Percentiles rank a stretch among this genome's conserved stretches.
Evolutionary conservation across 1,139 yeast species (phyloP).

Genomic region (Kurtzmaniella natalensis): DNA sequence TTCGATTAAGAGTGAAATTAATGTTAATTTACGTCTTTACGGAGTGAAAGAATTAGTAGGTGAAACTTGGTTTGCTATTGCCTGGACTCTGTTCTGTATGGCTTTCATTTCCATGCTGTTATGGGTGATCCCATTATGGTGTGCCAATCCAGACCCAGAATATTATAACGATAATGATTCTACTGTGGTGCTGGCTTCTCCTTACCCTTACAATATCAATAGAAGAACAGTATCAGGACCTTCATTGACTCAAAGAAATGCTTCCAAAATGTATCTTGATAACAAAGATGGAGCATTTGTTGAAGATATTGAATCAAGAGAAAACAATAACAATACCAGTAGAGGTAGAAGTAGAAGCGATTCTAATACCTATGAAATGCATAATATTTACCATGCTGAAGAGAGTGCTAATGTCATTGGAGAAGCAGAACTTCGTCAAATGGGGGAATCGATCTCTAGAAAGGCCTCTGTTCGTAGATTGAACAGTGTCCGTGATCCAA

Average conservation of each 20-base stretch:
- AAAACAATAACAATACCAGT: background rate
- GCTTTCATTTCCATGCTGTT: conserved; percentile 23
- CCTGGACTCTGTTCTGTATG: conserved; percentile 29
- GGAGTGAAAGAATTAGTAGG: conserved; percentile 45
- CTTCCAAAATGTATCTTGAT: background rate
- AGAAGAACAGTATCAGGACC: background rate
- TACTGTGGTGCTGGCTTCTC: no score
- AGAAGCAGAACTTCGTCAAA: conserved; percentile 26
- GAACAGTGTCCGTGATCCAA: background rate
- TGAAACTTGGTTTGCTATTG: conserved; percentile 33
- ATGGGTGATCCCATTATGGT: conserved; percentile 43
- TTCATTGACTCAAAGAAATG: background rate
- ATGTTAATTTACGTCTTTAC: conserved; percentile 32
- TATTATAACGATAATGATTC: conserved; percentile 18
- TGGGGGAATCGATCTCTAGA: conserved; percentile 30
- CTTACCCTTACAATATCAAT: no score
- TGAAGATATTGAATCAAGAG: background rate
- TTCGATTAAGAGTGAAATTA: conserved; percentile 24
- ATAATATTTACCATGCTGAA: background rate
- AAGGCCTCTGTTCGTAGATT: conserved; percentile 20
- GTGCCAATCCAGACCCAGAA: conserved; percentile 34
- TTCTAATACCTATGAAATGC: background rate
- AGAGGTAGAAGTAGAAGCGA: background rate
- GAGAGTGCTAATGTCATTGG: background rate
- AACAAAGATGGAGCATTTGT: background rate